Percentiles rank a stretch among this genome's conserved stretches.
phyloP scores from a whole-genome alignment of 192 early-diverging fungal genomes.

The Pilaira anomala region DNA sequence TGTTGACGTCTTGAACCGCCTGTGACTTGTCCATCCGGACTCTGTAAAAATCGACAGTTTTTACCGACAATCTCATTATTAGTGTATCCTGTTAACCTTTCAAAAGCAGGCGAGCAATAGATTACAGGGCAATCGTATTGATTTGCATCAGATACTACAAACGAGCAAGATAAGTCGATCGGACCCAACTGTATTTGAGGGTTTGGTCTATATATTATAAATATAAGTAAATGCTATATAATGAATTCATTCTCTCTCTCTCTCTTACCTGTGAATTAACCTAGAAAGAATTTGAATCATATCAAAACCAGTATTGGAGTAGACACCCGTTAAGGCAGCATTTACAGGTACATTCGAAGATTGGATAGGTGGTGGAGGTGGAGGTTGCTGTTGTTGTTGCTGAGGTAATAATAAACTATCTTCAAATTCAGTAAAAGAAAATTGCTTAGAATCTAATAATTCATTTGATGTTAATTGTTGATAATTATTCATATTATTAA shows the following conservation, averaged over 20 bases:
- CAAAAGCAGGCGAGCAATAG: slow-evolving; percentile 58
- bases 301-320: slow-evolving; percentile 49
- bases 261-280: slow-evolving; percentile 9
- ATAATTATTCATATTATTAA: too few species aligned
- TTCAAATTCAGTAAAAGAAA: too few species aligned
- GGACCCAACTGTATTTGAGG: slow-evolving; percentile 57
- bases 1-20: slow-evolving; percentile 39
- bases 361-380: too few species aligned
- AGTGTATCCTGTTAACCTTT: slow-evolving; percentile 48
- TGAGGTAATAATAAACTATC: too few species aligned
- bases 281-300: slow-evolving; percentile 29
- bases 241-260: not conserved
- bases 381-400: too few species aligned
- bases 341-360: too few species aligned
- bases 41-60: slow-evolving; percentile 44
- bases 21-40: slow-evolving; percentile 43
- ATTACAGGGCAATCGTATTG: slow-evolving; percentile 55
- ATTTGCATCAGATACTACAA: slow-evolving; percentile 40
- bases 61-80: slow-evolving; percentile 35
- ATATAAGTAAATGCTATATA: not conserved
- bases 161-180: slow-evolving; percentile 53
- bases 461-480: too few species aligned
- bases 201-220: slow-evolving; percentile 43
- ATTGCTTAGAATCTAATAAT: too few species aligned
- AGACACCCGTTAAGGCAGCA: slow-evolving; percentile 36